Evolutionary conservation across 2,329 filamentous ascomycete species (phyloP).

Genomic region (Ceratocystis colombiana): DNA sequence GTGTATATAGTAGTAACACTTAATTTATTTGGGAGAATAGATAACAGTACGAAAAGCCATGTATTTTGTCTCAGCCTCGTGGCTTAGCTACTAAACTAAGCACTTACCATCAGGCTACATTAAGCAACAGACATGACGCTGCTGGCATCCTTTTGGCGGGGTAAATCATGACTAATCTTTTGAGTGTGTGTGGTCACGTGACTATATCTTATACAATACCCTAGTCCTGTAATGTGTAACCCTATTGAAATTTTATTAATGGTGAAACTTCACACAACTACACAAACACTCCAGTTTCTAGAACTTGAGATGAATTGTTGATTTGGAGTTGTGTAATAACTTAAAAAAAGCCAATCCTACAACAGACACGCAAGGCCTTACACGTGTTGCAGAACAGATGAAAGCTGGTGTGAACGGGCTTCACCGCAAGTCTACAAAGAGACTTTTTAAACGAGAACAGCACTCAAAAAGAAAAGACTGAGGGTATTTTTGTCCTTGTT

Average conservation of each 20-base stretch:
- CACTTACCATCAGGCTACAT: background rate
- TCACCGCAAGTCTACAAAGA: conserved; percentile 11
- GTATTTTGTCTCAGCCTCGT: conserved; percentile 2
- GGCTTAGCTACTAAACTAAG: background rate
- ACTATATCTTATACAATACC: too few relatives aligned
- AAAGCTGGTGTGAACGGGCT: background rate
- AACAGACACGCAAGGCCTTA: background rate
- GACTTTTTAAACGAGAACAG: too few relatives aligned
- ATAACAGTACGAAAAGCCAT: background rate
- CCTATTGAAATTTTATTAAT: background rate
- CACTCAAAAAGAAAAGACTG: too few relatives aligned
- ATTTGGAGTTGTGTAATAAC: too few relatives aligned
- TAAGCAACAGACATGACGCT: too few relatives aligned
- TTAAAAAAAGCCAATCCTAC: too few relatives aligned
- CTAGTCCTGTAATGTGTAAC: background rate
- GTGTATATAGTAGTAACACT: background rate
- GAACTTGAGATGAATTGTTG: background rate
- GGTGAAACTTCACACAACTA: too few relatives aligned
- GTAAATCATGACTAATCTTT: background rate
- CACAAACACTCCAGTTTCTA: background rate
- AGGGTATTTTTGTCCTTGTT: too few relatives aligned
- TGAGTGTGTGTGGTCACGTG: too few relatives aligned
- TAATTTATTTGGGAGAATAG: background rate
- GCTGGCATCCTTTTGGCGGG: background rate
- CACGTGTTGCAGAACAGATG: background rate